Base-by-base conservation (phyloP, 768 basidiomycete species). In the Dacryopinax spathularia region DNA sequence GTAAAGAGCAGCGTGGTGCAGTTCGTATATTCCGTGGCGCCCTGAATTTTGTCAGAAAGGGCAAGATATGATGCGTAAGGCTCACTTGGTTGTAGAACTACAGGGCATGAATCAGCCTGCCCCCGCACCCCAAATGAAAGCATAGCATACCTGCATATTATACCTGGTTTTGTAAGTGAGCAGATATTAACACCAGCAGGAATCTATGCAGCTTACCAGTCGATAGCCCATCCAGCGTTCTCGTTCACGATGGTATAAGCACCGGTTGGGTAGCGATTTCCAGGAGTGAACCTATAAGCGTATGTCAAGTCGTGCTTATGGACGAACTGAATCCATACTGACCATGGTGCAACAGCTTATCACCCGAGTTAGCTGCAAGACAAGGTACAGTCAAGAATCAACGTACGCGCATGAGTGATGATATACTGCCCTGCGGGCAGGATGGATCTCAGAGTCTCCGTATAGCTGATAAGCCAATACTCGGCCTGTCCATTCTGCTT, bases 171-270 rank as follows among this genome's bases (percentile, higher is more conserved):
- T n/a, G n/a, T n/a, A n/a, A n/a, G n/a, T n/a, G n/a, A n/a, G n/a
- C n/a, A n/a, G n/a, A n/a, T n/a, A n/a, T n/a, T n/a, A n/a, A n/a
- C n/a, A n/a, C n/a, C n/a, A n/a, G n/a, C n/a, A n/a, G n/a, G n/a
- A n/a, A n/a, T n/a, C n/a, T n/a, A n/a, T n/a, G n/a, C n/a, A n/a
- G n/a, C n/a, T 41, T 22, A 18, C 39, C 48, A 56, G 31, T 56
- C 48, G 25, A 56, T 56, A 5, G 48, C 48, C 25, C 31, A 56
- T 56, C 48, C 48, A 3, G 48, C 79, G 25, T 67, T 67, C 62
- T 68, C 63, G 69, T 80, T 56, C 7, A 80, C 68, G 59, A 69
- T 69, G 22, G 76, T 68, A 70, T 80, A 80, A 43, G 76, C 48
- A 9, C 48, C 48, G 29, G 48, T 56, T 5, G 48, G 48, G 31